phyloP scores from a whole-genome alignment of 2,329 filamentous ascomycete genomes.

The Blastomyces parvus region DNA sequence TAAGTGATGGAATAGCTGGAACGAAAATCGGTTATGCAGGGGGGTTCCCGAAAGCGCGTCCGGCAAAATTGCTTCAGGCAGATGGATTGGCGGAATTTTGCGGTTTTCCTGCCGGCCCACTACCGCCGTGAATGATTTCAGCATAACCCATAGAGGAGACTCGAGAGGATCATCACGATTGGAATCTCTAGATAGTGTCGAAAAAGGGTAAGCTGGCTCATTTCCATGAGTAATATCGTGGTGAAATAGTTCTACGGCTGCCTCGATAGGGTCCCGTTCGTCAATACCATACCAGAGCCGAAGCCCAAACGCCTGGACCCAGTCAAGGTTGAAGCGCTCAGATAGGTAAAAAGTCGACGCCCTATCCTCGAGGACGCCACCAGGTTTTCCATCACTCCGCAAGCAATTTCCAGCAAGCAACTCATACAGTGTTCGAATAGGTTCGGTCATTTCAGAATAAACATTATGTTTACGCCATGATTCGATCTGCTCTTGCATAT shows the following conservation, averaged over 20 bases:
- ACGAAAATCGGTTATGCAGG: conserved; percentile 65
- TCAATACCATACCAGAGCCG: conserved; percentile 79
- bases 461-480: conserved; percentile 77
- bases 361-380: conserved; percentile 67
- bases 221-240: conserved; percentile 61
- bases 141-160: conserved; percentile 76
- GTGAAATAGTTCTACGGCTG: conserved; percentile 63
- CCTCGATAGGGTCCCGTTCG: conserved; percentile 57
- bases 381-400: conserved; percentile 63
- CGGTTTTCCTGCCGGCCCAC: conserved; percentile 26
- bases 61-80: conserved; percentile 65
- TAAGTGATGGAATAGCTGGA: conserved; percentile 71
- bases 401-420: conserved; percentile 81
- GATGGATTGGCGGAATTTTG: conserved; percentile 26
- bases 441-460: conserved; percentile 75
- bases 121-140: conserved; percentile 62
- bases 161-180: conserved; percentile 55
- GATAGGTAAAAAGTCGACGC: conserved; percentile 72
- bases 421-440: conserved; percentile 80
- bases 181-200: conserved; percentile 57
- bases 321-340: conserved; percentile 74
- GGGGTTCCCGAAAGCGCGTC: conserved; percentile 67
- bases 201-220: conserved; percentile 60
- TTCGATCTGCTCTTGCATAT: conserved; percentile 70
- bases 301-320: conserved; percentile 87